A percentile compares a stretch with the other conserved stretches of the same genome.
These are phyloP conservation scores for Lasiodiplodia sp. DNA, from an alignment of 2,329 filamentous ascomycete genomes.

Conservation along the genomic window DNA sequence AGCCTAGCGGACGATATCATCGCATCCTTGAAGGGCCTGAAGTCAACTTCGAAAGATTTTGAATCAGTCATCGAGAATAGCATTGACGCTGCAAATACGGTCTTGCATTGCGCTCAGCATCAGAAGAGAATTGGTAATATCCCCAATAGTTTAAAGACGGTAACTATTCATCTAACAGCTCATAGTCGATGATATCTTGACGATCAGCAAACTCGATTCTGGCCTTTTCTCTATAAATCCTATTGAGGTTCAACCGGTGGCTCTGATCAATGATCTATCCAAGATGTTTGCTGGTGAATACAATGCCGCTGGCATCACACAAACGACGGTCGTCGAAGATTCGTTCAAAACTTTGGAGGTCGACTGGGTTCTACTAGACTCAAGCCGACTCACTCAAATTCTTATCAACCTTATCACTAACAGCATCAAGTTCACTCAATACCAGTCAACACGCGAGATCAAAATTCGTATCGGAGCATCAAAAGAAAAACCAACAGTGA, in stretches of 20 bases:
- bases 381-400: conserved; percentile 33
- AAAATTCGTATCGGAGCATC: conserved; percentile 43
- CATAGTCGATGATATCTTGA: conserved; percentile 30
- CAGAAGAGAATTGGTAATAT: conserved; percentile 41
- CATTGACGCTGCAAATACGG: conserved; percentile 38
- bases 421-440: conserved; percentile 43
- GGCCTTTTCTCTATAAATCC: conserved; percentile 41
- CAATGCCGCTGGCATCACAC: conserved; percentile 32
- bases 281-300: conserved; percentile 39
- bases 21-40: not conserved
- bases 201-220: conserved; percentile 30
- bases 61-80: conserved; percentile 9
- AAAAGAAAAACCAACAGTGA: conserved; percentile 16
- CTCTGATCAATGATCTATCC: conserved; percentile 34
- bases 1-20: conserved; percentile 27
- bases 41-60: conserved; percentile 9
- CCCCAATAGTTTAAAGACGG: no score
- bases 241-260: conserved; percentile 32
- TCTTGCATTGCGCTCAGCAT: conserved; percentile 45
- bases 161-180: not conserved
- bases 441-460: conserved; percentile 39
- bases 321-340: conserved; percentile 31
- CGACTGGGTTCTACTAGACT: conserved; percentile 34
- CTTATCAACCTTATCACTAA: conserved; percentile 45
- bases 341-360: conserved; percentile 31